phyloP scores from a whole-genome alignment of 1,284 basidiomycete species.

The Cutaneotrichosporon sp. region DNA sequence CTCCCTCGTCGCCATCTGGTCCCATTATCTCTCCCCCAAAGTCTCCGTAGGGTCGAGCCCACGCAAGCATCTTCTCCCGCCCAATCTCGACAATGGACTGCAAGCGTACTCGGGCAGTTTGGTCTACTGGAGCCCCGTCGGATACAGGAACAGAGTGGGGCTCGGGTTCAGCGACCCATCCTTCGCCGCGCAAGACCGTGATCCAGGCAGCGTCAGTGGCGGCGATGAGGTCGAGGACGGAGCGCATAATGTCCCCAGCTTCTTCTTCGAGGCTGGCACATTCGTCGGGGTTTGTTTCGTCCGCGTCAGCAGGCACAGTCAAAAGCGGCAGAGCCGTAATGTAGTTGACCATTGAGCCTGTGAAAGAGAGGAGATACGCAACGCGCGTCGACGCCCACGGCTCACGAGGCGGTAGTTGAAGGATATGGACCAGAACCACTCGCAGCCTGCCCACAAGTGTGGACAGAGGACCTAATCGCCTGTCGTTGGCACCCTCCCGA shows the following conservation, averaged over 20 bases:
- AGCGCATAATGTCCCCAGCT: conserved; percentile 15
- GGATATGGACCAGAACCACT: conserved; percentile 26
- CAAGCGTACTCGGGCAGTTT: conserved; percentile 29
- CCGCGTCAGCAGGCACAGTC: background rate
- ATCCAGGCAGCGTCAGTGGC: conserved; percentile 29
- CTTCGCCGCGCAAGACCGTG: conserved; percentile 25
- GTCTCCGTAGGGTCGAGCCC: conserved; percentile 33
- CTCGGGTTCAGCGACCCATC: conserved; percentile 17
- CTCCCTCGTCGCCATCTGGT: conserved; percentile 12
- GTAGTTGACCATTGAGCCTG: conserved; percentile 18
- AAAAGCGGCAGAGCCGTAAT: conserved; percentile 25
- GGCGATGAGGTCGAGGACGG: conserved; percentile 20
- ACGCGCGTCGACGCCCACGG: conserved; percentile 24
- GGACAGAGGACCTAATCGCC: conserved; percentile 22
- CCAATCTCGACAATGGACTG: conserved; percentile 24
- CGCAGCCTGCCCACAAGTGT: conserved; percentile 20
- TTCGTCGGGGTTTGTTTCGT: background rate
- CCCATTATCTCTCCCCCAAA: conserved; percentile 23
- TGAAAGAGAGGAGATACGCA: conserved; percentile 30
- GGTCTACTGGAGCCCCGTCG: conserved; percentile 12
- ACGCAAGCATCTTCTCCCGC: conserved; percentile 27
- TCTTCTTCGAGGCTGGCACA: conserved; percentile 9
- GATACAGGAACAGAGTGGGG: conserved; percentile 1
- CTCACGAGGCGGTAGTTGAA: conserved; percentile 27
- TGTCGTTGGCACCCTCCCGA: conserved; percentile 2